Evolutionary conservation across 495 filamentous ascomycete genomes (phyloP).

Genomic region (Aspergillus heteromorphus): DNA sequence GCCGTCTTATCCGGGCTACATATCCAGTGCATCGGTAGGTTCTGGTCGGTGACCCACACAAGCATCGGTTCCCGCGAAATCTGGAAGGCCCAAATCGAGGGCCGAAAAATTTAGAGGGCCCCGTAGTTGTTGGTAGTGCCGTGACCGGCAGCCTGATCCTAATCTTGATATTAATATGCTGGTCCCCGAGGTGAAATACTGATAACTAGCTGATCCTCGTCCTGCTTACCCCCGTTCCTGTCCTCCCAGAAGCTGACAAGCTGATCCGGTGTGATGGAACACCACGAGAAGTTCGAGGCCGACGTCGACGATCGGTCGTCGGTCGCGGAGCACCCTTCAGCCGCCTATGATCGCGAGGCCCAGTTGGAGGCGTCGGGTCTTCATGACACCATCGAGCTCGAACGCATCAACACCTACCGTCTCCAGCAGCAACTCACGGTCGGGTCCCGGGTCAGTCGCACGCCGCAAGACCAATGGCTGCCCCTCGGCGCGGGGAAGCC

Average conservation of each 20-base stretch:
- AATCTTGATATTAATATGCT: neutral
- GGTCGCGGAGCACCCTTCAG: conserved; percentile 4
- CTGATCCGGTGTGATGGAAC: neutral
- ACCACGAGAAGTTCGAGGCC: neutral
- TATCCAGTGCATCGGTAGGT: neutral
- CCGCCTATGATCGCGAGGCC: neutral
- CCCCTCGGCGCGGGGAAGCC: conserved; percentile 32
- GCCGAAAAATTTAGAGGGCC: neutral
- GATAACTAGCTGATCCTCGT: neutral
- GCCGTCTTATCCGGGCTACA: no score
- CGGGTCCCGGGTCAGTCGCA: conserved; percentile 22
- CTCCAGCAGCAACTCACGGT: conserved; percentile 26
- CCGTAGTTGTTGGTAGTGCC: neutral
- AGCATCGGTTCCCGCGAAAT: neutral
- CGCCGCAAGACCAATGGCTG: conserved; percentile 24
- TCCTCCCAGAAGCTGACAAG: neutral
- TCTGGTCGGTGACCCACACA: neutral
- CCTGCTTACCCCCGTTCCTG: neutral
- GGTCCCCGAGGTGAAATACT: no score
- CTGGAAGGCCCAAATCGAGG: neutral
- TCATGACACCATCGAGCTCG: conserved; percentile 17
- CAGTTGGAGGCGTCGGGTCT: conserved; percentile 1
- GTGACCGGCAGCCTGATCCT: neutral
- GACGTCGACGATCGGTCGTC: neutral
- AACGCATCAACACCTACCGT: conserved; percentile 27